Base-by-base conservation (phyloP, 306 rosid species). In the Chamaecrista fasciculata region DNA sequence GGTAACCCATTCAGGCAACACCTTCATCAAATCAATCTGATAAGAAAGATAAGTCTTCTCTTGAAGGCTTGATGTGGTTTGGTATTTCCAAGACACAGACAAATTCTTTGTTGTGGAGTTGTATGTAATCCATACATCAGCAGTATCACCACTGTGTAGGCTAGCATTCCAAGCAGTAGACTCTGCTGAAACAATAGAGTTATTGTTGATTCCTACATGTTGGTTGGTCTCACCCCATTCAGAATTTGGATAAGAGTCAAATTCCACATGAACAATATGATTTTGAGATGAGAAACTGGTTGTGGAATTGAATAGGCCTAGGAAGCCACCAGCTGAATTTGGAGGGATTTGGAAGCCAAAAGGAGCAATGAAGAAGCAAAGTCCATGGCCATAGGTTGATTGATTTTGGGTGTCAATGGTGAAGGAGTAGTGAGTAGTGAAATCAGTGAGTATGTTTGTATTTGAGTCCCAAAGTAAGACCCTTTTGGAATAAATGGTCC, bases 341-440 rank as follows among this genome's bases (percentile, higher is more conserved):
- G 46, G 62, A 5, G 72, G 73, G 31, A 65, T 66, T 0, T 43
- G 26, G 25, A 52, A 51, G 0, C 26, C 67, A 43, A 25, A 43
- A 21, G 72, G 76, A 11, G 76, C 76, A 7, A 76, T 43, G 43
- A 76, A 76, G 50, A 76, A 76, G 1, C 51, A 20, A 3, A 76
- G 21, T 2, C 76, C 76, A 23, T 42, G 33, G 34, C 19, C 57
- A 53, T 61, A 42, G 1, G 0, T 2, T 12, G 56, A 1, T 7
- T 1, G 2, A 0, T 7, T 15, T 4, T 0, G 44, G 0, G 36
- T 61, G 12, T 69, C 52, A 39, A 75, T 60, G 15, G 6, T 39
- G 70, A 76, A 76, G 59, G 80, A 26, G 49, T 36, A 76, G 5
- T 25, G 74, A 5, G 75, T 60, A 0, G 56, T 39, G 65, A 76